Percentiles rank a stretch among this genome's conserved stretches.
Conservation (phyloP, 495 filamentous ascomycete species). For the Penicillium dipodomyicola region DNA sequence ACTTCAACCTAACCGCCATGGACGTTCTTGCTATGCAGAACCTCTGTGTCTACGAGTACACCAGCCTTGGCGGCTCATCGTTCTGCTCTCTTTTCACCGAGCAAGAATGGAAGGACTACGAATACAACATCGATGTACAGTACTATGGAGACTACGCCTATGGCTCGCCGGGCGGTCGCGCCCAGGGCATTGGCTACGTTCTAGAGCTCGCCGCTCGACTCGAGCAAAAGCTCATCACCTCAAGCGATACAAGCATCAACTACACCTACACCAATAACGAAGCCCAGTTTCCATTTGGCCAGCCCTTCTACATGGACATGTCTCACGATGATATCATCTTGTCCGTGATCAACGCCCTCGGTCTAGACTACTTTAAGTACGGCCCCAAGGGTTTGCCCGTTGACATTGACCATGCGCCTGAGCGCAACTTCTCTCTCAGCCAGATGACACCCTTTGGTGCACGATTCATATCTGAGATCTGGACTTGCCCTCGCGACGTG, state of each 20-base stretch:
- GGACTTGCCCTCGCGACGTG: slow-evolving; percentile 27
- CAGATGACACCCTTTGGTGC: slow-evolving; percentile 60
- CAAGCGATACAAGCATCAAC: slow-evolving; percentile 57
- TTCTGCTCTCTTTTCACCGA: slow-evolving; percentile 58
- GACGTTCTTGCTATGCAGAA: slow-evolving; percentile 57
- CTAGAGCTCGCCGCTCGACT: slow-evolving; percentile 61
- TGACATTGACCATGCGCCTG: slow-evolving; percentile 44
- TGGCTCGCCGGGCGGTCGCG: slow-evolving; percentile 59
- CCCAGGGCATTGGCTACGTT: slow-evolving; percentile 62
- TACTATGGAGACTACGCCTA: slow-evolving; percentile 59
- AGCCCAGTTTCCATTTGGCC: slow-evolving; percentile 48
- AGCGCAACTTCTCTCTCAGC: slow-evolving; percentile 26
- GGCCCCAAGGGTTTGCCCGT: slow-evolving; percentile 41
- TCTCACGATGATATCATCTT: slow-evolving; percentile 42
- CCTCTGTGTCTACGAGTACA: slow-evolving; percentile 34
- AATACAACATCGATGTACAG: slow-evolving; percentile 55
- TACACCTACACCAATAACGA: slow-evolving; percentile 49
- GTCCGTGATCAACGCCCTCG: slow-evolving; percentile 50
- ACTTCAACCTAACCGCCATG: slow-evolving; percentile 49
- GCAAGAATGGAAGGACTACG: slow-evolving; percentile 55
- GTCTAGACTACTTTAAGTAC: slow-evolving; percentile 29
- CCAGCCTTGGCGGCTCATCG: slow-evolving; percentile 27
- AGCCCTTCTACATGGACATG: slow-evolving; percentile 50
- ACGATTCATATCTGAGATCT: slow-evolving; percentile 61
- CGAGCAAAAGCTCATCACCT: slow-evolving; percentile 49